Evolutionary conservation across 139 green algal genomes (phyloP), one percentile per base, ranked within the genome.

Genomic region (Picochlorum costavermella): DNA sequence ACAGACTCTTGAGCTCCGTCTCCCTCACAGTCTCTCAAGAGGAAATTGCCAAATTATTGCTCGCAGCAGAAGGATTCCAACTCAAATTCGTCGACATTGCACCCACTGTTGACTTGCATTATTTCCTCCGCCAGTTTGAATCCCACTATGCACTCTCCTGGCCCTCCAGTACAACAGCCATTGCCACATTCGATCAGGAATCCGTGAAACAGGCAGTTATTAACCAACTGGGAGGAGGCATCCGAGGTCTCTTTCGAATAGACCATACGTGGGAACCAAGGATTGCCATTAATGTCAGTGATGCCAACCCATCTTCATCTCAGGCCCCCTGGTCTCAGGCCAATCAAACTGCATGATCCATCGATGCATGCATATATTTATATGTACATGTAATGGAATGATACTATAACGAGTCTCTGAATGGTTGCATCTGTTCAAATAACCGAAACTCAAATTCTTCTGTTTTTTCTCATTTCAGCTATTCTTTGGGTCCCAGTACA

Each of bases 221-320:
- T 40, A 31, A 74, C 30, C 12, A 37, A 2, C 50, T 86, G 26
- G 80, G 63, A 2, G 80, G 80, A 33, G 80, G 80, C 30, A 70
- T 86, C 12, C 61, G 78, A 2, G 80, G 80, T 6, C 64, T 82
- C 45, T 86, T 86, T 64, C 56, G 68, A 6, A 51, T 81, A 5
- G 33, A 40, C 33, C 33, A 40, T 40, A 8, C 33, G 11, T 40
- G 33, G 33, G 33, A 40, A 40, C 33, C 33, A 40, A 40, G 33
- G 11, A 40, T 40, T 40, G 33, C 33, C 8, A 40, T 40, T 9
- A 40, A 40, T 40, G 33, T 40, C 33, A 40, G 33, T 40, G 33
- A 40, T 11, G 6, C 33, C 33, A 40, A 9, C 8, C 11, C 8
- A 40, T 40, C 33, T 8, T 40, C 33, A 40, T 40, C 33, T 40